Evolutionary conservation across 108 stramenopile species (phyloP), one percentile per base, ranked within the genome.

Genomic region (Cylindrotheca closterium): DNA sequence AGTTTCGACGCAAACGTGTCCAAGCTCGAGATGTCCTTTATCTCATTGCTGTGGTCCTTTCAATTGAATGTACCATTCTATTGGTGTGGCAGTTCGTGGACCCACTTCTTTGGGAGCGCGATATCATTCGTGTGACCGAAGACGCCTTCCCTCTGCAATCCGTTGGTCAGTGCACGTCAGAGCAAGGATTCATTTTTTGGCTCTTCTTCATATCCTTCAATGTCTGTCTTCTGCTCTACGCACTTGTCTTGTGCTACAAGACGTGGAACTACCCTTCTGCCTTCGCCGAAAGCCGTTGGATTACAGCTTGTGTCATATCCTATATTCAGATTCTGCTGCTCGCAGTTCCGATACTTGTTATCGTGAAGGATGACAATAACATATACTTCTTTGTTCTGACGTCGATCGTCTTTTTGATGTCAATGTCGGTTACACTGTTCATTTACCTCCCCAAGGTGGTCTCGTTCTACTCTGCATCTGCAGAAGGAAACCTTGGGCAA

Each of bases 321-420:
- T 65, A 84, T 42, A 65, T 80, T 10, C 81, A 83, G 51, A 76
- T 79, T 8, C 31, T 67, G 15, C 22, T 79, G n/a, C n/a, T n/a
- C 27, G 75, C 80, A 0, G 56, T 78, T 0, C 82, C 86, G 3
- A 48, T 83, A 15, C 28, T 73, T 18, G 55, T 67, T 3, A 48
- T 87, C 29, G 75, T 74, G 8, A 45, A 30, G 18, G 75, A 77
- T 34, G 65, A 59, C 29, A 30, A 69, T 2, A 34, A 59, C 12
- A 75, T 67, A 1, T 73, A 50, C 18, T 81, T 68, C 68, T 60
- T 83, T 33, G 67, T 82, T n/a, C n/a, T n/a, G n/a, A n/a, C n/a
- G n/a, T n/a, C n/a, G n/a, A n/a, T n/a, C n/a, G n/a, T n/a, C n/a
- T n/a, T n/a, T n/a, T n/a, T n/a, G n/a, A n/a, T n/a, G n/a, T n/a